These are phyloP conservation scores for Penicillium rolfsii DNA, from an alignment of 2,329 filamentous ascomycete species.

Conservation along the genomic window DNA sequence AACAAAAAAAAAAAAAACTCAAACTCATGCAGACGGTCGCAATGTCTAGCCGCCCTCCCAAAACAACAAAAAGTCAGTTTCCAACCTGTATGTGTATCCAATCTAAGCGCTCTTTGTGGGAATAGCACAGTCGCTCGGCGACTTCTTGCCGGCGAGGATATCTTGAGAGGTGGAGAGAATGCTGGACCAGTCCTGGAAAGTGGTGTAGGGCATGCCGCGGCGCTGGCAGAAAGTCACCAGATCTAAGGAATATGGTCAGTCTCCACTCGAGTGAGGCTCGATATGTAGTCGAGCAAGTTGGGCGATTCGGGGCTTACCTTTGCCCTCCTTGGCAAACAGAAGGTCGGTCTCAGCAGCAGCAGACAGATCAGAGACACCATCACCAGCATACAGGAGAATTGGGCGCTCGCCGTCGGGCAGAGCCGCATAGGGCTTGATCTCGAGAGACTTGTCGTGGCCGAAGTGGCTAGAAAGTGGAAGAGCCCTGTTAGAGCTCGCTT, in stretches of 20 bases:
- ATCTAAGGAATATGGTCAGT: conserved; percentile 56
- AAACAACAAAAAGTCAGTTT: background rate
- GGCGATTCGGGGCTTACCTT: conserved; percentile 58
- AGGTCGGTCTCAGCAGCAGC: conserved; percentile 91
- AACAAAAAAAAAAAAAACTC: background rate
- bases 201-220: conserved; percentile 82
- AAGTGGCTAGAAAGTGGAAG: conserved; percentile 61
- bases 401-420: conserved; percentile 71
- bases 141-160: conserved; percentile 72
- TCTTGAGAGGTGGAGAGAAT: conserved; percentile 77
- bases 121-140: conserved; percentile 68
- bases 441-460: conserved; percentile 95
- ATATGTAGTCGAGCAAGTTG: background rate
- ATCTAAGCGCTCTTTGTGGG: conserved; percentile 18
- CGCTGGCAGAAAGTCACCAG: conserved; percentile 84
- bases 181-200: conserved; percentile 80
- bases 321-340: conserved; percentile 88
- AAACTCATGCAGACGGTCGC: conserved; percentile 4
- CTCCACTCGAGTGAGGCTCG: background rate
- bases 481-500: background rate
- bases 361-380: conserved; percentile 89
- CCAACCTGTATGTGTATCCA: conserved; percentile 14
- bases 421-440: conserved; percentile 78
- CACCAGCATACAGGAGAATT: conserved; percentile 89
- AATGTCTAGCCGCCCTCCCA: background rate